Percentiles rank a stretch among this genome's conserved stretches.
These are phyloP conservation scores for Tolypocladium pustulatum DNA, from an alignment of 2,329 filamentous ascomycete species.

Conservation along the genomic window DNA sequence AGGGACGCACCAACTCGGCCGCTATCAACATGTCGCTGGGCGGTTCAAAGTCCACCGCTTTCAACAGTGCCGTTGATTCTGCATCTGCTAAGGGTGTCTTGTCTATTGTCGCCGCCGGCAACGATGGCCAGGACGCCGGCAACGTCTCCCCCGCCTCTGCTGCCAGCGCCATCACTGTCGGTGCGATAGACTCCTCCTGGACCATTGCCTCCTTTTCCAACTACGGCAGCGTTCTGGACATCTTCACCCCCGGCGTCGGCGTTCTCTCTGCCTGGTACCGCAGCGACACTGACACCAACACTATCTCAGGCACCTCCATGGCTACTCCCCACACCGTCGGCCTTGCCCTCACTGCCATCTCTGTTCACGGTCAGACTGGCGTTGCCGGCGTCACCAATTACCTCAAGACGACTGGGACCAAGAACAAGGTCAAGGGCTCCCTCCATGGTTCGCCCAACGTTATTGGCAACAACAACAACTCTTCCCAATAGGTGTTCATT, in stretches of 20 bases:
- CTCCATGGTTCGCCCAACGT: conserved; percentile 33
- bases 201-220: conserved; percentile 37
- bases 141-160: conserved; percentile 21
- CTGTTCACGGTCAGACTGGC: conserved; percentile 26
- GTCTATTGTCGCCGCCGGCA: conserved; percentile 45
- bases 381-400: conserved; percentile 26
- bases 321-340: conserved; percentile 51
- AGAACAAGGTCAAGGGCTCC: conserved; percentile 27
- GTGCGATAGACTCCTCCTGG: conserved; percentile 25
- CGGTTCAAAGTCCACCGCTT: conserved; percentile 29
- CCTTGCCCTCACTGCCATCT: conserved; percentile 36
- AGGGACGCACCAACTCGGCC: conserved; percentile 26
- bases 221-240: conserved; percentile 35
- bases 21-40: conserved; percentile 49
- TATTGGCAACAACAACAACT: conserved; percentile 37
- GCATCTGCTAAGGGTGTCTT: conserved; percentile 36
- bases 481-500: conserved; percentile 11
- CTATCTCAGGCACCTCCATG: conserved; percentile 54
- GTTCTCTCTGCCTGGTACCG: conserved; percentile 39
- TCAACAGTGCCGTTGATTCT: conserved; percentile 38
- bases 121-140: conserved; percentile 23
- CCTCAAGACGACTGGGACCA: conserved; percentile 30
- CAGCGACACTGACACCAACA: conserved; percentile 29
- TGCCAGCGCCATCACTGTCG: conserved; percentile 20
- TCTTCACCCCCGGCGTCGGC: conserved; percentile 38